Base-by-base conservation (phyloP, 306 rosid genomes). In the Cicer pinnatifidum region DNA sequence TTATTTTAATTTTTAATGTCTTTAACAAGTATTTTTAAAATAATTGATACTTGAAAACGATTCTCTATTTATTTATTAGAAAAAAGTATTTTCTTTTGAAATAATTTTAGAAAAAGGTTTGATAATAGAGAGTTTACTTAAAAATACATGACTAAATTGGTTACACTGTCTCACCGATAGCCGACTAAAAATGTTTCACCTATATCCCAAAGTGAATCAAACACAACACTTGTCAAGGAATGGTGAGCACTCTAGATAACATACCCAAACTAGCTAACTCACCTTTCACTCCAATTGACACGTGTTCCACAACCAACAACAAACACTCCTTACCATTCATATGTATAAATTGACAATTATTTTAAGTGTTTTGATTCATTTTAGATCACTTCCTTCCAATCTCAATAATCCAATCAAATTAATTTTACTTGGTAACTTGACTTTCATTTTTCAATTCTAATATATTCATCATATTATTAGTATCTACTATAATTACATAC, bases 291-390 rank as follows among this genome's bases (percentile, higher is more conserved):
- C 9, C 9, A 13, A 0, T 19, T 50, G 66, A 67, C 63, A 73
- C 79, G 71, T 67, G 83, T 43, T 17, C 37, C 43, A 58, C 82
- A 50, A 51, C 71, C 71, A 58, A 7, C n/a, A 12, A 1, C 15
- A 71, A 39, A 47, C 44, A 8, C 6, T 9, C 72, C 17, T 33
- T 47, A 37, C 63, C 0, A 67, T 44, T 8, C 1, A 8, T 43
- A 15, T 8, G 41, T 65, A 53, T 54, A 40, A 11, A 61, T 61
- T 37, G 46, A 23, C 33, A 6, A 33, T 2, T 9, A 10, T 28
- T 57, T 57, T 6, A 2, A 13, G 33, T 23, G 33, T 51, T 2
- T 61, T 2, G 20, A 23, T 71, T 62, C 62, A 15, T 1, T 59
- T 33, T 12, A 28, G 1, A 58, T 52, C 17, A 58, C 58, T 58